Conservation (phyloP, 345 rosid genomes). For the Pugionium dolabratum region DNA sequence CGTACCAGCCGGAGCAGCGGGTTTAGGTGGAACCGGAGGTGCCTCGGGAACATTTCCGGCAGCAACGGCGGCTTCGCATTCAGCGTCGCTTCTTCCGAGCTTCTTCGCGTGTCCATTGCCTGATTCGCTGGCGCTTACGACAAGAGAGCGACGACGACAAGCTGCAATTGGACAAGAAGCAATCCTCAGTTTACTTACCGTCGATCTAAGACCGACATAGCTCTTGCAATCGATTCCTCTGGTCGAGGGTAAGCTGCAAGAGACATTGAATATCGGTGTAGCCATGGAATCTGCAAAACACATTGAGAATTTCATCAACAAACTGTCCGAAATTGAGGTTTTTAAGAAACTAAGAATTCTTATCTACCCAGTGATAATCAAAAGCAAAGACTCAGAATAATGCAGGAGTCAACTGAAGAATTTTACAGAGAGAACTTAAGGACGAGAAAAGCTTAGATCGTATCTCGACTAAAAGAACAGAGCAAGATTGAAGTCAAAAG, state of each 20-base stretch:
- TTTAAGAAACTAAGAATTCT: neutral
- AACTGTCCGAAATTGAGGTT: neutral
- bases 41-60: conserved; percentile 80
- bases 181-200: conserved; percentile 28
- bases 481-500: neutral
- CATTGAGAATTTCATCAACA: conserved; percentile 1
- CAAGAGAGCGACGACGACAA: conserved; percentile 30
- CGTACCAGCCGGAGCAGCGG: conserved; percentile 79
- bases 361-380: neutral
- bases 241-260: conserved; percentile 38
- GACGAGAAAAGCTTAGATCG: neutral
- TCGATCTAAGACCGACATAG: conserved; percentile 36
- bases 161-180: conserved; percentile 29
- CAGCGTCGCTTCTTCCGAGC: conserved; percentile 64
- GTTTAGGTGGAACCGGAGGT: conserved; percentile 79
- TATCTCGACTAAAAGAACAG: neutral
- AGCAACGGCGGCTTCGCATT: conserved; percentile 86
- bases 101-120: conserved; percentile 48
- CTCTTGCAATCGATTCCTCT: conserved; percentile 40
- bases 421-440: neutral
- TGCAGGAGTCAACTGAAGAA: neutral
- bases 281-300: conserved; percentile 42
- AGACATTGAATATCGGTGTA: conserved; percentile 40
- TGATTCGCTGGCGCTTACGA: conserved; percentile 49
- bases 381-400: neutral